Evolutionary conservation across 2,329 filamentous ascomycete species (phyloP).

Genomic region (Diplodia seriata): DNA sequence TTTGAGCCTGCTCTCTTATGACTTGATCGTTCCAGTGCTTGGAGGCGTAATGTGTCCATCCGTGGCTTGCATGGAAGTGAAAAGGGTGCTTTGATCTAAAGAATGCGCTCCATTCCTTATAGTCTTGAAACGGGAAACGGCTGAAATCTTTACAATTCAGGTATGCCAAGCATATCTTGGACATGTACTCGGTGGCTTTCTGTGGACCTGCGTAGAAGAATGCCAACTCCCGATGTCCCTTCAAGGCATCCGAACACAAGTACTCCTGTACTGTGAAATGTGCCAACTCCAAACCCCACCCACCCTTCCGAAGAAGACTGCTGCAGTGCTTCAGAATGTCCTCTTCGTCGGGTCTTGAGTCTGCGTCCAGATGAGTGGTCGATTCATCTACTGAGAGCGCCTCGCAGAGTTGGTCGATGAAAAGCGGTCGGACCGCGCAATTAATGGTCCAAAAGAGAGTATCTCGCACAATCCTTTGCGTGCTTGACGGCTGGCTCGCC

Average conservation of each 20-base stretch:
- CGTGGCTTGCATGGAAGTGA: background rate
- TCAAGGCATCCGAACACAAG: background rate
- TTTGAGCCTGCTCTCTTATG: background rate
- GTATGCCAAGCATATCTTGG: background rate
- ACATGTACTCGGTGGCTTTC: background rate
- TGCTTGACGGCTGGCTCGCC: rapidly evolving
- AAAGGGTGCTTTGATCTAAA: background rate
- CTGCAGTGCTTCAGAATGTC: background rate
- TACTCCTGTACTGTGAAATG: constrained; percentile 20
- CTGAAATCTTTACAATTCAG: background rate
- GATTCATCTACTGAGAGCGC: background rate
- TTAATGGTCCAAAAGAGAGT: background rate
- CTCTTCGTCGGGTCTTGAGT: background rate
- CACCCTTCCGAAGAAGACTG: background rate
- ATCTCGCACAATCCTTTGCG: background rate
- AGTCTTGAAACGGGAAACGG: too few species aligned
- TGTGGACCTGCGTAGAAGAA: background rate
- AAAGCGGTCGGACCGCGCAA: rapidly evolving
- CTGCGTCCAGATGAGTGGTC: background rate
- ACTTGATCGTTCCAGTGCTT: background rate
- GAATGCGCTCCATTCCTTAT: background rate
- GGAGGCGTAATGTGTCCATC: too few species aligned
- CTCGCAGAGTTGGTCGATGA: background rate
- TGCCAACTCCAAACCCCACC: background rate
- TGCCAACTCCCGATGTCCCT: background rate